Conservation (phyloP, 2,329 filamentous ascomycete genomes). For the Colletotrichum tanaceti region DNA sequence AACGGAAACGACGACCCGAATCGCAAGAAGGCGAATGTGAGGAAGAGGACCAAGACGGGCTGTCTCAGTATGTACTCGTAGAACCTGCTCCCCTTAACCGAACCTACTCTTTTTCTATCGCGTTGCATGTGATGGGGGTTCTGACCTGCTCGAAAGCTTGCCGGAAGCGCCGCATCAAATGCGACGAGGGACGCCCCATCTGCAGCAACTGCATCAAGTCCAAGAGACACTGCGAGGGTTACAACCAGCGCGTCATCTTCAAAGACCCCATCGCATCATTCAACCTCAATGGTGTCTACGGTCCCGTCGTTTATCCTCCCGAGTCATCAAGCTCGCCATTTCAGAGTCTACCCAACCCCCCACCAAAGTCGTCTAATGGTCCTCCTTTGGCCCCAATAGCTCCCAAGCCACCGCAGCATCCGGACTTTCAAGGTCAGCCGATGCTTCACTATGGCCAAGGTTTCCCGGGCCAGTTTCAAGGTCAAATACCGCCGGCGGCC, state of each 20-base stretch:
- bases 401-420: constrained; percentile 59
- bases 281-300: constrained; percentile 58
- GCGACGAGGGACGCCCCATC: constrained; percentile 86
- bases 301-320: constrained; percentile 58
- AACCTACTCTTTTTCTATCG: constrained; percentile 5
- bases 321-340: constrained; percentile 60
- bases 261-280: constrained; percentile 76
- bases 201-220: constrained; percentile 90
- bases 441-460: constrained; percentile 47
- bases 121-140: not conserved
- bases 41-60: constrained; percentile 89
- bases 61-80: constrained; percentile 77
- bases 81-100: not conserved
- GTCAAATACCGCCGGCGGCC: constrained; percentile 39
- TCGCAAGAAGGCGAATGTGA: constrained; percentile 57
- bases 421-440: constrained; percentile 50
- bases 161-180: constrained; percentile 95
- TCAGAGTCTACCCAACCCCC: constrained; percentile 57
- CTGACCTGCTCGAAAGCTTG: constrained; percentile 71
- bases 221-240: constrained; percentile 85
- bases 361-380: constrained; percentile 54
- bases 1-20: constrained; percentile 55
- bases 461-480: constrained; percentile 45
- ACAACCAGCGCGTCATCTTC: constrained; percentile 84
- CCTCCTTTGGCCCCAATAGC: constrained; percentile 60